Evolutionary conservation across 441 rosid species (phyloP).

Genomic region (Dalechampia spathulata): DNA sequence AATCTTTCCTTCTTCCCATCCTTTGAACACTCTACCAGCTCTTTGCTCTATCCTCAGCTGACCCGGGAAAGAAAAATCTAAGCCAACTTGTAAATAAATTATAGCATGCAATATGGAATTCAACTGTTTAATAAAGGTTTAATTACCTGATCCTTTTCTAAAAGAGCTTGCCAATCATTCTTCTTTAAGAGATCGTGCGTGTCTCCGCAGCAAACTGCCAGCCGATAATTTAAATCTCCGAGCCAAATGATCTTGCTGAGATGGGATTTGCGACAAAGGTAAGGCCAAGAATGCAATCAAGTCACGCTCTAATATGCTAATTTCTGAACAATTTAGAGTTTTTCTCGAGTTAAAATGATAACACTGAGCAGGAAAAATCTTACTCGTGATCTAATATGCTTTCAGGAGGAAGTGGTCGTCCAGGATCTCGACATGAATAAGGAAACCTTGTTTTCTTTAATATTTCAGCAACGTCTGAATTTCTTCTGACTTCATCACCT

Average conservation of each 20-base stretch:
- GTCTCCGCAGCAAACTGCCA: slow-evolving; percentile 37
- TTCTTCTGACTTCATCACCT: slow-evolving; percentile 77
- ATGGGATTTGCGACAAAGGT: not conserved
- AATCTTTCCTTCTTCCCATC: slow-evolving; percentile 91
- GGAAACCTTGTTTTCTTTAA: slow-evolving; percentile 72
- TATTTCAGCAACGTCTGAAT: slow-evolving; percentile 72
- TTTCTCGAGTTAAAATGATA: too few relatives aligned
- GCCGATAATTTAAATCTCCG: slow-evolving; percentile 91
- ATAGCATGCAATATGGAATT: too few relatives aligned
- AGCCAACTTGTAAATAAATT: too few relatives aligned
- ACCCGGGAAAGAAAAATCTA: slow-evolving; percentile 2
- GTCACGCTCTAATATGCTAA: not conserved
- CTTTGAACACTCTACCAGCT: slow-evolving; percentile 72
- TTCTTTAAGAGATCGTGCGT: slow-evolving; percentile 44
- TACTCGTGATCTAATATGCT: slow-evolving; percentile 82
- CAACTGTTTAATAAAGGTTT: too few relatives aligned
- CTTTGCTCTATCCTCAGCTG: slow-evolving; percentile 69
- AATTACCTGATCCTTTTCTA: slow-evolving; percentile 77
- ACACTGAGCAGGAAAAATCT: slow-evolving; percentile 8
- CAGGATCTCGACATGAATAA: slow-evolving; percentile 27
- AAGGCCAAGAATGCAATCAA: not conserved
- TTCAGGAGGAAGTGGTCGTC: slow-evolving; percentile 29
- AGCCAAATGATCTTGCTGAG: slow-evolving; percentile 86
- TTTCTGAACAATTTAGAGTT: too few relatives aligned
- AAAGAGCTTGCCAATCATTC: slow-evolving; percentile 70